Base-by-base conservation (phyloP, 2,329 filamentous ascomycete genomes). In the Exophiala sp. region DNA sequence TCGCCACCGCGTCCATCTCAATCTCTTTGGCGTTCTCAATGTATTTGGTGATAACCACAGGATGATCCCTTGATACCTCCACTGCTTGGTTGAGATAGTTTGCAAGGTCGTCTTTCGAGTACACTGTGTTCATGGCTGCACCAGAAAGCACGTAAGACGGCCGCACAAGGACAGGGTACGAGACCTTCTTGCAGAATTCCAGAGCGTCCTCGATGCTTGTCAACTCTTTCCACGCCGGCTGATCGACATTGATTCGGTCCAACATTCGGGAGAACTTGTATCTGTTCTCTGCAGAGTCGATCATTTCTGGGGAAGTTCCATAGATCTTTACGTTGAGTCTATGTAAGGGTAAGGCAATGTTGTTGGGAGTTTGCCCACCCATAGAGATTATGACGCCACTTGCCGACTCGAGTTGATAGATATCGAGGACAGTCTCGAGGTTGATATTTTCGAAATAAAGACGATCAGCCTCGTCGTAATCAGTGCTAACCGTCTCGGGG, bases 21-120 rank as follows among this genome's bases (percentile, higher is more conserved):
- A 99, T 97, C 72, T 99, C 94, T 79, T 99, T 97, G 62, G 94
- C 94, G 63, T 95, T 94, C 78, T 99, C 94, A 63, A 99, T 97
- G 75, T 97, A 99, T 77, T 99, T 99, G 57, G 92, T 97, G 67
- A 99, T 97, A 58, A 99, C 94, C 9, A 99, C 94, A 0, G 94
- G 94, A 71, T 97, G 89, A 59, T 97, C 92, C 59, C 89, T 85
- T 5, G 94, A 97, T 43, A 99, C 94, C 62, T 95, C 91, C 5
- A 83, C 89, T 50, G 94, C 94, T 74, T 97, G 92, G 61, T 88
- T 83, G 41, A 99, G 79, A 72, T 95, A 97, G 66, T 80, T 86
- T 65, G 89, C 88, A 54, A 99, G 78, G 69, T 97, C 94, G 68
- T 92, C 88, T 75, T 95, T 86, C 0, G 92, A 96, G 77, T 97